Evolutionary conservation across 1,284 basidiomycete genomes (phyloP), one percentile per base, ranked within the genome.

Genomic region (Sanghuangporus baumii): DNA sequence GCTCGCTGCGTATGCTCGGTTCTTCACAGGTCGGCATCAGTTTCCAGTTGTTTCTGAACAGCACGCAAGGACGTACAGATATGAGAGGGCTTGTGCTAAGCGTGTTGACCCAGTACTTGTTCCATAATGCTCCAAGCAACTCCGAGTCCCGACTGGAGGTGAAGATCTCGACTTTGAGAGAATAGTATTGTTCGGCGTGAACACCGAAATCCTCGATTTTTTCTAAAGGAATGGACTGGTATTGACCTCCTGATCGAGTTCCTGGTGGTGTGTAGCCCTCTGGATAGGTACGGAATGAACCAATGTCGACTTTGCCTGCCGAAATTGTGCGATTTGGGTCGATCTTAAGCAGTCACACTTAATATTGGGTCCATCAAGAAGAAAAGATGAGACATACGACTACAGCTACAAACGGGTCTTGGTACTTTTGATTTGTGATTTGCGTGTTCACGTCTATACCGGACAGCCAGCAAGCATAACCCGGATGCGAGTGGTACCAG

Each of bases 401-500:
- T 31, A 99, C 92, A 6, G 97, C 96, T 16, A 99, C 89, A 73
- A 98, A 99, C 1, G 96, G 96, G 75, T 99, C 96, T 72, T 93
- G 91, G 77, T 87, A 96, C 71, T 87, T 89, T 73, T 99, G 96
- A 73, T 98, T 96, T 69, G 88, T 95, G 77, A 91, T 83, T 74
- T 99, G 96, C 0, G 96, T 99, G 74, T 90, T 91, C 60, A 98
- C 95, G 70, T 98, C 95, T 75, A 98, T 97, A 36, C 95, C 95
- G 8, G 94, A 96, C 11, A 98, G 79, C 95, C 95, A 98, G 75
- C 95, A 98, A 34, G 95, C 95, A 71, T 98, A 98, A 12, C 95
- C 95, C 2, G 96, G 95, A 77, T 98, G 95, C 52, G 94, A 97
- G 73, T 99, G 96, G 73, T 99, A 99, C 96, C 96, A 99, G n/a